phyloP scores from a whole-genome alignment of 2,329 filamentous ascomycete species.

The Monosporascus sp. region DNA sequence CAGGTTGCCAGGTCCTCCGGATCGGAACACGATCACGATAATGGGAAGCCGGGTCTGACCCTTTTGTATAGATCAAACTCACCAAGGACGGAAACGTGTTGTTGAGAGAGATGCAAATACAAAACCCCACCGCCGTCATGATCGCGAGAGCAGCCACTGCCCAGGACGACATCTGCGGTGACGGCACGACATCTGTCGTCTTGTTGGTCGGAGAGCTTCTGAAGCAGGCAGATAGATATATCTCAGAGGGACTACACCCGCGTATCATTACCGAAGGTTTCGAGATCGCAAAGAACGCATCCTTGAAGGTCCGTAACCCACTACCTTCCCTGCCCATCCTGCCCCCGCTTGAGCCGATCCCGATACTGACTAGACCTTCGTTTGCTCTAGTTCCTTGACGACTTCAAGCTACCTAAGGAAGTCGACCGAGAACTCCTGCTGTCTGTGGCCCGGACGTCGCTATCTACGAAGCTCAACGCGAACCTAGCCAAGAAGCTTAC shows the following conservation, averaged over 20 bases:
- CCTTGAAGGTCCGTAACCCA: conserved; percentile 61
- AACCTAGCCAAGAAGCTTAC: conserved; percentile 87
- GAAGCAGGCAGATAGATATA: conserved; percentile 96
- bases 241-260: conserved; percentile 93
- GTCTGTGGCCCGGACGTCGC: conserved; percentile 87
- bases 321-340: conserved; percentile 6
- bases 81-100: conserved; percentile 97
- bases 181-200: conserved; percentile 95
- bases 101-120: conserved; percentile 80
- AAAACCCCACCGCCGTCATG: conserved; percentile 94
- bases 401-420: conserved; percentile 82
- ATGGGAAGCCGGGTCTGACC: conserved; percentile 14
- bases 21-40: conserved; percentile 2
- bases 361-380: neutral
- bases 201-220: conserved; percentile 91
- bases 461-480: conserved; percentile 90
- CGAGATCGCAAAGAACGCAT: conserved; percentile 90
- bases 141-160: conserved; percentile 82
- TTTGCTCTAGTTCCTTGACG: conserved; percentile 70
- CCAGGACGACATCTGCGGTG: conserved; percentile 96
- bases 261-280: conserved; percentile 96
- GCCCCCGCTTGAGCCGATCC: neutral
- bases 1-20: neutral
- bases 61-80: conserved; percentile 73
- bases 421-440: conserved; percentile 92